Evolutionary conservation across 345 rosid species (phyloP).

Genomic region (Dimocarpus longan): DNA sequence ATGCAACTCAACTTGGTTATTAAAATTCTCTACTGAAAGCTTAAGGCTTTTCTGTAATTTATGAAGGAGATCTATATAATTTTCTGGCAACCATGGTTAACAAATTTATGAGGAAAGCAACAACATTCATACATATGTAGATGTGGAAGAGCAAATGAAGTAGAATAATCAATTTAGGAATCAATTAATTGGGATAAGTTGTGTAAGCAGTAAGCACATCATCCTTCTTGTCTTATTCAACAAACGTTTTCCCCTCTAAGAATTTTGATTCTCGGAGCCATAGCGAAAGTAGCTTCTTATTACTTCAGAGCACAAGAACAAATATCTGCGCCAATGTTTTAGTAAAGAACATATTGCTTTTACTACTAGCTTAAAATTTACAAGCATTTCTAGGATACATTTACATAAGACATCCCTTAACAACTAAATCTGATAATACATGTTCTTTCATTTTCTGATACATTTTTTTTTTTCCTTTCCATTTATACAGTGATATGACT

Average conservation of each 20-base stretch:
- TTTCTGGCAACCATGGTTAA: background rate
- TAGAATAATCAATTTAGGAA: background rate
- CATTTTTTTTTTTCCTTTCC: too few relatives aligned
- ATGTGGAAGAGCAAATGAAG: background rate
- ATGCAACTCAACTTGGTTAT: background rate
- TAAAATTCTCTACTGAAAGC: background rate
- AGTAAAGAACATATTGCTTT: background rate
- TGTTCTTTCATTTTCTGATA: background rate
- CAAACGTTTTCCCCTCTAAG: background rate
- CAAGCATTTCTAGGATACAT: background rate
- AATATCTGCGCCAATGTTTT: background rate
- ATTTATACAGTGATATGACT: constrained; percentile 28
- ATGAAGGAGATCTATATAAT: too few relatives aligned
- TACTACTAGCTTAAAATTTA: background rate
- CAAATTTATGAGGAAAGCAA: background rate
- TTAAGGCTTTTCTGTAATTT: too few relatives aligned
- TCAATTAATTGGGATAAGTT: background rate
- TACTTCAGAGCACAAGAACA: background rate
- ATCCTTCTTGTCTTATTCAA: background rate
- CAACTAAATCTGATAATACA: background rate
- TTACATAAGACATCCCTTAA: background rate
- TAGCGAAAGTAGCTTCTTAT: background rate
- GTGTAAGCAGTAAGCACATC: background rate
- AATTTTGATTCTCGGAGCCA: background rate
- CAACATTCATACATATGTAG: background rate